Conservation (phyloP, 768 basidiomycete species). For the Tylopilus plumbeoviolaceoides region DNA sequence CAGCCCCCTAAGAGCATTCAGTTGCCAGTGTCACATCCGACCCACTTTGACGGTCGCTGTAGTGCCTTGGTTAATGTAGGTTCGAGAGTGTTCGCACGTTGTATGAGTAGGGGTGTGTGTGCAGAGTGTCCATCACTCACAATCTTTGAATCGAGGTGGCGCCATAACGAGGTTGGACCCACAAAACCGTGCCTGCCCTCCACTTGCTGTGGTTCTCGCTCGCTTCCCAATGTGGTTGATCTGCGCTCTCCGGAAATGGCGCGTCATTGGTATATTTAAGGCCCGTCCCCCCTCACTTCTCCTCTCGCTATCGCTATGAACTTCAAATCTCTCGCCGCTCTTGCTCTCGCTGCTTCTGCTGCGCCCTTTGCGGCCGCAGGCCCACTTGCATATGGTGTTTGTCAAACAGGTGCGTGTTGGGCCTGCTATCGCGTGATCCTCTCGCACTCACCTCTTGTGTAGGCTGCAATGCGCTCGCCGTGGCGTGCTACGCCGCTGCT, state of each 20-base stretch:
- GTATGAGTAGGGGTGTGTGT: no score
- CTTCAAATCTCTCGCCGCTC: slow-evolving; percentile 14
- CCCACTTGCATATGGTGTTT: slow-evolving; percentile 17
- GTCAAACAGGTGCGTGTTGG: slow-evolving; percentile 21
- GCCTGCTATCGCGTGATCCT: no score
- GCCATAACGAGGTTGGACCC: no score
- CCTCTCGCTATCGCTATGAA: slow-evolving; percentile 19
- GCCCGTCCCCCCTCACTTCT: background rate
- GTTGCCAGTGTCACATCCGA: background rate
- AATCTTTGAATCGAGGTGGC: no score
- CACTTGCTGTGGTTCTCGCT: background rate
- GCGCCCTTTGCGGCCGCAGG: slow-evolving; percentile 16
- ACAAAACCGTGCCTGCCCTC: background rate
- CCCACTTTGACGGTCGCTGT: background rate
- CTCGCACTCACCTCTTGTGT: background rate
- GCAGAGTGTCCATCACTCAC: no score
- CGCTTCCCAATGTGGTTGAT: background rate
- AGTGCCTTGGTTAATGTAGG: no score
- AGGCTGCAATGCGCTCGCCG: slow-evolving; percentile 27
- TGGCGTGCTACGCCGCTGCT: slow-evolving; percentile 23
- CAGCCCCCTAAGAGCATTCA: slow-evolving; percentile 14
- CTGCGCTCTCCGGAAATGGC: background rate
- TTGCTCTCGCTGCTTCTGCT: slow-evolving; percentile 16
- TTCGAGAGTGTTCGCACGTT: no score
- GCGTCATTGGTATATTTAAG: background rate